phyloP scores from a whole-genome alignment of 352 stramenopile genomes.

The Globisporangium cylindrosporum region DNA sequence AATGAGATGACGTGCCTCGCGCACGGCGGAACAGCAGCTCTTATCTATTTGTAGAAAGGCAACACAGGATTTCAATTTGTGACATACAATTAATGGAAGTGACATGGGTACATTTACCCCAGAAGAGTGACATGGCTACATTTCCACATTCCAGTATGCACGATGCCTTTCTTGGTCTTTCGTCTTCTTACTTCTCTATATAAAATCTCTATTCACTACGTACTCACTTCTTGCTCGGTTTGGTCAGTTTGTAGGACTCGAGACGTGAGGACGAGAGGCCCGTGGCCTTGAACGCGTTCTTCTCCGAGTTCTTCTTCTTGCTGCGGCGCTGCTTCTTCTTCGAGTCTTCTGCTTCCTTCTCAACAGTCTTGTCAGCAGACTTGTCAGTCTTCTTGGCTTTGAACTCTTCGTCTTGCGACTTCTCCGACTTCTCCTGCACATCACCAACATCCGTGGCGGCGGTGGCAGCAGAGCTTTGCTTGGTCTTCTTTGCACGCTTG shows the following conservation, averaged over 20 bases:
- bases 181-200: background rate
- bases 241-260: constrained; percentile 81
- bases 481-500: constrained; percentile 66
- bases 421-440: background rate
- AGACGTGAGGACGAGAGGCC: constrained; percentile 71
- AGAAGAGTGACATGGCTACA: background rate
- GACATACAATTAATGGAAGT: background rate
- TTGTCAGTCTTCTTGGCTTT: background rate
- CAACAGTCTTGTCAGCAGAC: background rate
- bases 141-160: background rate
- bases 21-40: background rate
- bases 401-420: background rate
- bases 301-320: constrained; percentile 48
- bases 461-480: constrained; percentile 20
- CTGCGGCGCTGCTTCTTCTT: constrained; percentile 62
- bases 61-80: background rate
- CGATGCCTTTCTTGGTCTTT: too few species aligned
- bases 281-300: constrained; percentile 45
- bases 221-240: constrained; percentile 53
- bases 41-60: background rate
- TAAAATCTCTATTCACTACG: constrained; percentile 5
- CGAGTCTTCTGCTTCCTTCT: constrained; percentile 3
- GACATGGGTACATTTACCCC: background rate
- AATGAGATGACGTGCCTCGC: background rate
- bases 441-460: background rate